Evolutionary conservation across 352 stramenopile species (phyloP), one percentile per base, ranked within the genome.

Genomic region (Pythium insidiosum): DNA sequence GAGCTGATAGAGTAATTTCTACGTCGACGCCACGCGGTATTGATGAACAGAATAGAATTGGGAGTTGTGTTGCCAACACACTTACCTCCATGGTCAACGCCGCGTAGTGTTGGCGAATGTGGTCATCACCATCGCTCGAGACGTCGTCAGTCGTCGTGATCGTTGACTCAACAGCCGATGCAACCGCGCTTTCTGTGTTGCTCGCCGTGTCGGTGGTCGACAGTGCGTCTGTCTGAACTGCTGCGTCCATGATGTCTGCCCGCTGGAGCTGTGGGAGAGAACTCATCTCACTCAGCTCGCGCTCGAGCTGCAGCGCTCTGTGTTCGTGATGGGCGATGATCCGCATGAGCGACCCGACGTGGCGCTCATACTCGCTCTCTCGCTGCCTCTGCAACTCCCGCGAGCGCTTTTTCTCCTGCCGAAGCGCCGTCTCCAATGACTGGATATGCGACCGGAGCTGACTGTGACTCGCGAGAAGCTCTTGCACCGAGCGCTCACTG

Each of bases 261-360:
- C n/a, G n/a, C n/a, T n/a, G n/a, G n/a, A n/a, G n/a, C n/a, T n/a
- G n/a, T n/a, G n/a, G n/a, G n/a, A n/a, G n/a, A n/a, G n/a, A n/a
- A n/a, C 16, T 46, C 38, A 2, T 47, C 31, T 18, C 31, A 18
- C 21, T 36, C 23, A 73, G 21, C 16, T 74, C 46, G 15, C 24
- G 23, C 26, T 58, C 24, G 29, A 60, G 45, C 20, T 44, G 37
- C 12, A 11, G 20, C 4, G 42, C 52, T 3, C 51, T 56, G 0
- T 50, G 38, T 30, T 82, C 70, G 33, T 79, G 65, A 31, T 82
- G 59, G 3, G 56, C 28, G 18, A 79, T 50, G 45, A 82, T 79
- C 33, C 56, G 44, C 43, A 82, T 45, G 34, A 82, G 50, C 35
- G 64, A 57, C 49, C 65, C 56, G 43, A 77, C 68, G 28, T 64